Percentiles rank a stretch among this genome's conserved stretches.
These are phyloP conservation scores for Lasiodiplodia hormozganensis DNA, from an alignment of 2,329 filamentous ascomycete genomes.

Conservation along the genomic window DNA sequence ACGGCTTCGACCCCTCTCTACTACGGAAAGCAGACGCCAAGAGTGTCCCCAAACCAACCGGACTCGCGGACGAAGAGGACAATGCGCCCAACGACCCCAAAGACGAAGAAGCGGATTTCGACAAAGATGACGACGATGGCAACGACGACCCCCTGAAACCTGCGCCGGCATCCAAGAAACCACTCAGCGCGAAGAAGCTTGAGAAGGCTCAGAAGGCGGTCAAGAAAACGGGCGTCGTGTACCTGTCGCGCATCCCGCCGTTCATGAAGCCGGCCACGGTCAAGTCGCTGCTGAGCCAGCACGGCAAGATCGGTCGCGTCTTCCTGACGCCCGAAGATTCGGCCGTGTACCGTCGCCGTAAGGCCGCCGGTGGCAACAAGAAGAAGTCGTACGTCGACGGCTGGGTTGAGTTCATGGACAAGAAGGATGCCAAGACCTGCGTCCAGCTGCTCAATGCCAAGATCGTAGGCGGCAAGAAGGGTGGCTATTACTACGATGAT, in stretches of 20 bases:
- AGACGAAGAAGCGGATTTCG: slow-evolving; percentile 32
- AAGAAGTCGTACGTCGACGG: slow-evolving; percentile 83
- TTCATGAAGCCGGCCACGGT: slow-evolving; percentile 88
- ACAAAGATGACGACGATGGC: slow-evolving; percentile 35
- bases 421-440: slow-evolving; percentile 77
- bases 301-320: slow-evolving; percentile 77
- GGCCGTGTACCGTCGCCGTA: slow-evolving; percentile 68
- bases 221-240: slow-evolving; percentile 79
- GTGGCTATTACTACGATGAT: slow-evolving; percentile 83
- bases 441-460: slow-evolving; percentile 78
- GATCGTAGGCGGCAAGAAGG: slow-evolving; percentile 83
- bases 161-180: slow-evolving; percentile 30
- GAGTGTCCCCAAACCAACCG: neutral
- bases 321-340: slow-evolving; percentile 81
- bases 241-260: slow-evolving; percentile 82
- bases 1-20: slow-evolving; percentile 19
- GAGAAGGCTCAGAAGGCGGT: slow-evolving; percentile 71
- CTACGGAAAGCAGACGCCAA: slow-evolving; percentile 21
- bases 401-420: slow-evolving; percentile 82
- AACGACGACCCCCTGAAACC: slow-evolving; percentile 14
- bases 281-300: slow-evolving; percentile 75
- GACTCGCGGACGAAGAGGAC: slow-evolving; percentile 34
- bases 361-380: slow-evolving; percentile 80
- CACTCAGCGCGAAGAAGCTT: slow-evolving; percentile 54
- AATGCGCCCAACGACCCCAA: neutral